Percentiles rank a stretch among this genome's conserved stretches.
phyloP scores from a whole-genome alignment of 768 basidiomycete species.

The Chlorophyllum brunneum region DNA sequence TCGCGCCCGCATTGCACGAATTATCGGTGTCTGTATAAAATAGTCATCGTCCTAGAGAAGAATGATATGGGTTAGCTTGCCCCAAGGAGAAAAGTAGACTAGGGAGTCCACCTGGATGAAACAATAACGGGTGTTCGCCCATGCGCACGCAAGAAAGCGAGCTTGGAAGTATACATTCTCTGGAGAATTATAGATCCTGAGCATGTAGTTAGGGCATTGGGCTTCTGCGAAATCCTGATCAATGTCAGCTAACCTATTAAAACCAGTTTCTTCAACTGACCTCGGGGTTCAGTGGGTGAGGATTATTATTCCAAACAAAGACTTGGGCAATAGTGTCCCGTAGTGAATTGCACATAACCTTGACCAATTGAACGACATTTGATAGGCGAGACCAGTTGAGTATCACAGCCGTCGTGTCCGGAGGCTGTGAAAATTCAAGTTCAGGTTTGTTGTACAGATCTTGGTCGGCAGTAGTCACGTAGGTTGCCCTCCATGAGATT shows the following conservation, averaged over 20 bases:
- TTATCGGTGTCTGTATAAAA: conserved; percentile 53
- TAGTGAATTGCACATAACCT: conserved; percentile 46
- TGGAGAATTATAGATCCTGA: conserved; percentile 54
- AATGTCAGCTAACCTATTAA: not conserved
- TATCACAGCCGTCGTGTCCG: conserved; percentile 51
- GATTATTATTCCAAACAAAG: conserved; percentile 64
- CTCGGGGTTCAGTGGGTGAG: conserved; percentile 33
- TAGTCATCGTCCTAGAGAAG: conserved; percentile 62
- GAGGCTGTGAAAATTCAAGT: conserved; percentile 16
- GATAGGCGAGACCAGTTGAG: conserved; percentile 66
- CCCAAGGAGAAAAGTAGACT: not conserved
- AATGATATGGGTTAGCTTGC: conserved; percentile 5
- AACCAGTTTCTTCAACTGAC: conserved; percentile 28
- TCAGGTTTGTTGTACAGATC: conserved; percentile 1
- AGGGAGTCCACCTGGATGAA: conserved; percentile 53
- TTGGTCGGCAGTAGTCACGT: conserved; percentile 5
- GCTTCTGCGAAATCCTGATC: conserved; percentile 38
- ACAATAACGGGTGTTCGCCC: conserved; percentile 48
- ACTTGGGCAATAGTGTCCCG: conserved; percentile 44
- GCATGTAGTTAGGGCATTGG: conserved; percentile 37
- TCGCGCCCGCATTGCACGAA: conserved; percentile 44
- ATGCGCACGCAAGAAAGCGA: conserved; percentile 54
- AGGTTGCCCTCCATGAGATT: conserved; percentile 4
- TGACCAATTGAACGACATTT: conserved; percentile 55
- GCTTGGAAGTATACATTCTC: conserved; percentile 60